A percentile compares a stretch with the other conserved stretches of the same genome.
Conservation (phyloP, 306 rosid species). For the Notholithocarpus densiflorus region DNA sequence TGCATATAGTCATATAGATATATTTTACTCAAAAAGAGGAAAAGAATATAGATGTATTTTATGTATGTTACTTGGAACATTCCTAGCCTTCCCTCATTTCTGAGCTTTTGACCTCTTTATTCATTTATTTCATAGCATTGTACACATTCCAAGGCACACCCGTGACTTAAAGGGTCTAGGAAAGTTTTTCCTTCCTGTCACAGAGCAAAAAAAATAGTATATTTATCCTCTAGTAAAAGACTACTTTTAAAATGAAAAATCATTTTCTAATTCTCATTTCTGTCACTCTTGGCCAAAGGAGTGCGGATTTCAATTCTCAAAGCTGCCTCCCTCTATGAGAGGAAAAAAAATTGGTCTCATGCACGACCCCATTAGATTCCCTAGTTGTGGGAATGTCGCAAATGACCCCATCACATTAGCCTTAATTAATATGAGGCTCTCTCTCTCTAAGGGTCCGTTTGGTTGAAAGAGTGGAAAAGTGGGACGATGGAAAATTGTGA, state of each 20-base stretch:
- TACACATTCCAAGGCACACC: constrained; percentile 52
- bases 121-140: constrained; percentile 31
- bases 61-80: constrained; percentile 44
- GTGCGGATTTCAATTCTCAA: constrained; percentile 26
- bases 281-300: constrained; percentile 10
- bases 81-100: constrained; percentile 34
- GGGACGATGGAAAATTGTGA: too few relatives aligned
- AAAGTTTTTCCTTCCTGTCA: constrained; percentile 27
- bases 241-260: constrained; percentile 10
- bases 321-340: constrained; percentile 10
- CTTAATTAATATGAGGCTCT: too few relatives aligned
- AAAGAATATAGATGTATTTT: neutral
- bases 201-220: constrained; percentile 15
- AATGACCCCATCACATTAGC: too few relatives aligned
- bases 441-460: too few relatives aligned
- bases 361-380: constrained; percentile 32
- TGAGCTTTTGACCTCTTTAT: constrained; percentile 40
- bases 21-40: too few relatives aligned
- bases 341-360: constrained; percentile 17
- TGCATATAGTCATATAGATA: too few relatives aligned
- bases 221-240: constrained; percentile 7
- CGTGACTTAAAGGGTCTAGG: constrained; percentile 48
- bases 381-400: neutral
- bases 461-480: too few relatives aligned
- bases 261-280: constrained; percentile 9